Evolutionary conservation across 148 eudicot species (phyloP).

Genomic region (Vaccinium corymbosum): DNA sequence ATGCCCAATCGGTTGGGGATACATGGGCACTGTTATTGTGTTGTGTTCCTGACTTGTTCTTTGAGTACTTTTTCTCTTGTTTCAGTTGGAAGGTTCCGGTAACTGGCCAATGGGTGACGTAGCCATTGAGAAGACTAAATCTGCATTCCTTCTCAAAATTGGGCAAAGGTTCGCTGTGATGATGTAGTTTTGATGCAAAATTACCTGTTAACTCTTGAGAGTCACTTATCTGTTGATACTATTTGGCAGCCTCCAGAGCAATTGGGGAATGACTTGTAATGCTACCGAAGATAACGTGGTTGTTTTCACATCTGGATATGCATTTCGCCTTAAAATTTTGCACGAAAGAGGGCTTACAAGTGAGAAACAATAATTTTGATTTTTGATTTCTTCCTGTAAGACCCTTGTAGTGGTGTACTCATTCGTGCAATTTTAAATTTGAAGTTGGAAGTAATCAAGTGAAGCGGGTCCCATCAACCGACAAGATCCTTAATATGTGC

Average conservation of each 20-base stretch:
- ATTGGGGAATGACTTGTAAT: constrained; percentile 50
- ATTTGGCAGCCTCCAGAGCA: constrained; percentile 58
- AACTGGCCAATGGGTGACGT: constrained; percentile 95
- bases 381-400: not conserved
- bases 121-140: constrained; percentile 88
- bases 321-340: constrained; percentile 84
- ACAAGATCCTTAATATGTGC: constrained; percentile 53
- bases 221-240: constrained; percentile 12
- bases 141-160: constrained; percentile 83
- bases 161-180: constrained; percentile 66
- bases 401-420: constrained; percentile 10
- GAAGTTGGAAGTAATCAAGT: constrained; percentile 46
- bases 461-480: constrained; percentile 63
- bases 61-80: constrained; percentile 13
- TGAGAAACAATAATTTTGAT: constrained; percentile 25
- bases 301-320: constrained; percentile 79
- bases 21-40: not conserved
- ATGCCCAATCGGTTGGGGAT: not conserved
- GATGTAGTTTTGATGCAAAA: constrained; percentile 14
- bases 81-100: constrained; percentile 93
- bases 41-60: constrained; percentile 5
- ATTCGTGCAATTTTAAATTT: constrained; percentile 11
- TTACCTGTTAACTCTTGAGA: not conserved
- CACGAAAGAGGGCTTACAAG: constrained; percentile 84
- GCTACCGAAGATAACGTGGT: constrained; percentile 81